A percentile compares a stretch with the other conserved stretches of the same genome.
These are phyloP conservation scores for Curvularia spicifera DNA, from an alignment of 2,329 filamentous ascomycete species.

Conservation along the genomic window DNA sequence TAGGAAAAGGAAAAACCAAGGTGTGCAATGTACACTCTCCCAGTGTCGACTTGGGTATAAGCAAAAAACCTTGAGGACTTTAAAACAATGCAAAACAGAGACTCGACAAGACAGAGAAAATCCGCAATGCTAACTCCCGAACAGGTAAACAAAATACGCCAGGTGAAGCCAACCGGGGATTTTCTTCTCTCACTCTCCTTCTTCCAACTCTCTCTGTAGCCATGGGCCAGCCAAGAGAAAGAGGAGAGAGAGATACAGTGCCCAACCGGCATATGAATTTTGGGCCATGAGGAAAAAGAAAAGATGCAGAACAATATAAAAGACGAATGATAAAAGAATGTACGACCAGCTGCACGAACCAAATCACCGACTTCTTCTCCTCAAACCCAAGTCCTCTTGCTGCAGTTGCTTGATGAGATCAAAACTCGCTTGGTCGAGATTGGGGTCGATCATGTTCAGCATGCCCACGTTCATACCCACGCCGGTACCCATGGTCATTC, in stretches of 20 bases:
- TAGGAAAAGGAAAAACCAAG: conserved; percentile 6
- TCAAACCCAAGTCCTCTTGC: conserved; percentile 39
- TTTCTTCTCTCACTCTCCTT: not conserved
- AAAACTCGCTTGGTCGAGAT: conserved; percentile 35
- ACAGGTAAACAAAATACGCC: not conserved
- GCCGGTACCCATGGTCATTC: conserved; percentile 19
- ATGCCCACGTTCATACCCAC: conserved; percentile 25
- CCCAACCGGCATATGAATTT: not conserved
- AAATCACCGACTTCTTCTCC: conserved; percentile 36
- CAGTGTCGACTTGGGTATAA: conserved; percentile 35
- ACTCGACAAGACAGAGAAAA: not conserved
- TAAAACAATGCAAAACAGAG: conserved; percentile 2
- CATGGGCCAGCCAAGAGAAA: too few species aligned
- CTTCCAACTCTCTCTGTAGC: not conserved
- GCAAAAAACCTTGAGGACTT: conserved; percentile 12
- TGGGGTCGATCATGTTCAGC: conserved; percentile 32
- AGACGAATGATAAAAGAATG: not conserved
- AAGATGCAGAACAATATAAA: not conserved
- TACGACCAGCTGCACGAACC: not conserved
- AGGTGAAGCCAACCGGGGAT: not conserved
- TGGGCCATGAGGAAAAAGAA: not conserved
- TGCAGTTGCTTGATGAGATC: conserved; percentile 42
- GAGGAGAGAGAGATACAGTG: not conserved
- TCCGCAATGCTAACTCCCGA: not conserved
- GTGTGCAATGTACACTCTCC: conserved; percentile 33